Conservation (phyloP, 2,329 filamentous ascomycete species). For the Tolypocladium sp. region DNA sequence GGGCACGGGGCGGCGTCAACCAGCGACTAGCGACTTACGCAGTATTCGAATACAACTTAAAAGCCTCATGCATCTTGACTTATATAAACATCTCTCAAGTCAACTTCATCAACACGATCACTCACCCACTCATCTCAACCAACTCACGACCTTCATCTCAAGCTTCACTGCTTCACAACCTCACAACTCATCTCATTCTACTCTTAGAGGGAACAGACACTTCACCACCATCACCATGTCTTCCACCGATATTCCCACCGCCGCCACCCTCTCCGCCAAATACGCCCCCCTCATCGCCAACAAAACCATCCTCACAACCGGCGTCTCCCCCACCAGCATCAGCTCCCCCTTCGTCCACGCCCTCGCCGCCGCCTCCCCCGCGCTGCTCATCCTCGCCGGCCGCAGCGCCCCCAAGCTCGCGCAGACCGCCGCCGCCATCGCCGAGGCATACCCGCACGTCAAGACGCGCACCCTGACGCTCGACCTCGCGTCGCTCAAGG, state of each 20-base stretch:
- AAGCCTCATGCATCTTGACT: too few relatives aligned
- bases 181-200: not conserved
- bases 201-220: too few relatives aligned
- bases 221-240: not conserved
- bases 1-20: too few relatives aligned
- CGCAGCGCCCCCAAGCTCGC: slow-evolving; percentile 31
- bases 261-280: slow-evolving; percentile 16
- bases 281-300: slow-evolving; percentile 21
- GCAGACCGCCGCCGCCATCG: slow-evolving; percentile 25
- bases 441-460: slow-evolving; percentile 19
- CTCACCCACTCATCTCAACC: too few relatives aligned
- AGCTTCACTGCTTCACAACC: not conserved
- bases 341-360: slow-evolving; percentile 14
- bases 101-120: too few relatives aligned
- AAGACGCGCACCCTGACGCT: slow-evolving; percentile 19
- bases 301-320: slow-evolving; percentile 31
- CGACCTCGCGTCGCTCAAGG: slow-evolving; percentile 26
- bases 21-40: too few relatives aligned
- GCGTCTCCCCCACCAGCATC: slow-evolving; percentile 28
- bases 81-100: too few relatives aligned
- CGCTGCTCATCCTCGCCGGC: slow-evolving; percentile 34
- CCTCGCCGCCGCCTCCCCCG: slow-evolving; percentile 29
- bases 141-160: too few relatives aligned
- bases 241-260: slow-evolving; percentile 5
- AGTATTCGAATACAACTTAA: too few relatives aligned